Evolutionary conservation across 768 basidiomycete genomes (phyloP).

Genomic region (Auriculariales sp.): DNA sequence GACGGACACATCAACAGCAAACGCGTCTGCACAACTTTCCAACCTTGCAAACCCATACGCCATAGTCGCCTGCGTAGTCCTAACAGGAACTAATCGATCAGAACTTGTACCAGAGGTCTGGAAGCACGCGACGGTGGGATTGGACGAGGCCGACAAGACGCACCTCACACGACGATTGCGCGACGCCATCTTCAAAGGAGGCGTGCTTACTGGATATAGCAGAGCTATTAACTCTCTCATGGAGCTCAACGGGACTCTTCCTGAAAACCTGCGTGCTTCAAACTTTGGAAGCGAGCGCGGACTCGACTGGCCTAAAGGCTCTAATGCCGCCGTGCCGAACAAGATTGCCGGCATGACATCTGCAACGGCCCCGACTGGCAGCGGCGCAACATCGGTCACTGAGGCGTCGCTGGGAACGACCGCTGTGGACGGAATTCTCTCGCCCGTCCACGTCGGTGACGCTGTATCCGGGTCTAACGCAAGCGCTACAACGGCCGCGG

Average conservation of each 20-base stretch:
- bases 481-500: too few relatives aligned
- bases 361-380: too few relatives aligned
- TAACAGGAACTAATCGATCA: slow-evolving; percentile 41
- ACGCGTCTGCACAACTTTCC: too few relatives aligned
- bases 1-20: background rate
- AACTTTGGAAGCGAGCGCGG: slow-evolving; percentile 26
- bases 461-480: too few relatives aligned
- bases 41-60: slow-evolving; percentile 51
- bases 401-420: too few relatives aligned
- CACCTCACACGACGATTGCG: background rate
- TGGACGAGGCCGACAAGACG: background rate
- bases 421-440: too few relatives aligned
- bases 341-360: too few relatives aligned
- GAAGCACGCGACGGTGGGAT: background rate
- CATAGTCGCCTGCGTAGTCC: slow-evolving; percentile 39
- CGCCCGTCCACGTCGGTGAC: too few relatives aligned
- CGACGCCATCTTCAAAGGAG: slow-evolving; percentile 50
- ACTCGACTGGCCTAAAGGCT: background rate
- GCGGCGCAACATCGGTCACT: too few relatives aligned
- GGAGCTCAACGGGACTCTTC: slow-evolving; percentile 35
- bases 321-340: too few relatives aligned
- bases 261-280: slow-evolving; percentile 31
- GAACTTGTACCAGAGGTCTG: slow-evolving; percentile 18
- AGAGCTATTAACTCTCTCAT: slow-evolving; percentile 46
- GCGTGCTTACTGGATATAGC: slow-evolving; percentile 35